These are phyloP conservation scores for Botrytis pseudocinerea DNA, from an alignment of 2,329 filamentous ascomycete genomes.

Conservation along the genomic window DNA sequence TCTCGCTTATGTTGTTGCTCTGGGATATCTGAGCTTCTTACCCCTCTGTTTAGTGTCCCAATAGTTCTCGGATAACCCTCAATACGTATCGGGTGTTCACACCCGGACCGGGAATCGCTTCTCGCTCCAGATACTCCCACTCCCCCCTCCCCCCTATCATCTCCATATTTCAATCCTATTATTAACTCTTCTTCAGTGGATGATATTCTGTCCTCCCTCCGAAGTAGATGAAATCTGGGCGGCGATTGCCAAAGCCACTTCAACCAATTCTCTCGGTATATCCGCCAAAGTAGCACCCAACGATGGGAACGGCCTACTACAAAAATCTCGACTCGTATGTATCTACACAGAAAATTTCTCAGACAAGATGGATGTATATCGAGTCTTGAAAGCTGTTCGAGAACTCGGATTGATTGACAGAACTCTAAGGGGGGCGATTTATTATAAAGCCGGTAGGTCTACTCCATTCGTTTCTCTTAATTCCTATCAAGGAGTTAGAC, in stretches of 20 bases:
- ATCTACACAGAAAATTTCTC: slow-evolving; percentile 77
- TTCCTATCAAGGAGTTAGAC: neutral
- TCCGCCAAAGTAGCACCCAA: slow-evolving; percentile 71
- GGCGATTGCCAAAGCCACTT: slow-evolving; percentile 64
- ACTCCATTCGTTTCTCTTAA: too few species aligned
- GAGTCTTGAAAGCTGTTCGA: slow-evolving; percentile 64
- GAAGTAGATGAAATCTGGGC: slow-evolving; percentile 66
- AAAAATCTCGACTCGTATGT: slow-evolving; percentile 63
- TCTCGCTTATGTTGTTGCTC: slow-evolving; percentile 49
- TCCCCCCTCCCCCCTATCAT: neutral
- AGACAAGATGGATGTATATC: slow-evolving; percentile 65
- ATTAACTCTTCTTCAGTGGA: slow-evolving; percentile 66
- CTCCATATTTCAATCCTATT: neutral
- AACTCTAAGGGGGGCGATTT: slow-evolving; percentile 54
- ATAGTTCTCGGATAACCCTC: slow-evolving; percentile 34
- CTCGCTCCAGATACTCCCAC: neutral
- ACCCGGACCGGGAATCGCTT: neutral
- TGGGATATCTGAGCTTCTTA: slow-evolving; percentile 75
- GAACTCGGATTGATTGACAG: slow-evolving; percentile 60
- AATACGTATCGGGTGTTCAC: neutral
- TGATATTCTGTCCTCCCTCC: slow-evolving; percentile 62
- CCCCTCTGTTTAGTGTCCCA: slow-evolving; percentile 53
- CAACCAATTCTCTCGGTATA: slow-evolving; percentile 68
- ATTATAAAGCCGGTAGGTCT: slow-evolving; percentile 64
- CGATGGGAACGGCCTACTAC: slow-evolving; percentile 40